phyloP scores from a whole-genome alignment of 257 asterid genomes.

The Plantago ovata region DNA sequence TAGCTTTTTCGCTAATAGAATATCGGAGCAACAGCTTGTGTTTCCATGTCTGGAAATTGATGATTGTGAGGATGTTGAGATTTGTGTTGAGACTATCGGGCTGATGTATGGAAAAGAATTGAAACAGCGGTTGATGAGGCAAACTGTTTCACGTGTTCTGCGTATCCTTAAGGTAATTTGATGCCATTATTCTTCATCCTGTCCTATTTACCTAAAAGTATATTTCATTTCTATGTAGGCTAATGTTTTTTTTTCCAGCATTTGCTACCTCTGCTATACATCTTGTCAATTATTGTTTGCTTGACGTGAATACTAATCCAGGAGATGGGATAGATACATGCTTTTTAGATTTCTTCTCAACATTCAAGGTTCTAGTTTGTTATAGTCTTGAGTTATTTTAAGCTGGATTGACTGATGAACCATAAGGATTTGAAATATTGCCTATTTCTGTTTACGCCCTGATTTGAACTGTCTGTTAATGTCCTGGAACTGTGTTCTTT shows the following conservation, averaged over 20 bases:
- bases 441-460: too few relatives aligned
- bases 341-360: background rate
- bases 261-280: too few relatives aligned
- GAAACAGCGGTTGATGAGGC: conserved; percentile 87
- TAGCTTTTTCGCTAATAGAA: conserved; percentile 48
- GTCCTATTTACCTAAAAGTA: background rate
- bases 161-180: conserved; percentile 76
- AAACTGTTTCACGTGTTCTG: conserved; percentile 74
- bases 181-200: background rate
- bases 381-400: background rate
- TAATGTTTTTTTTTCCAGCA: too few relatives aligned
- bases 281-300: background rate
- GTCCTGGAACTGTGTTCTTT: too few relatives aligned
- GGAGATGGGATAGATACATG: too few relatives aligned
- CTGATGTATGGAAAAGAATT: conserved; percentile 82
- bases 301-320: conserved; percentile 9
- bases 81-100: conserved; percentile 89
- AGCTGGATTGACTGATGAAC: too few relatives aligned
- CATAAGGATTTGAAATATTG: too few relatives aligned
- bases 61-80: conserved; percentile 92
- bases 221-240: too few relatives aligned
- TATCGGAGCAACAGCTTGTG: conserved; percentile 52
- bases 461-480: too few relatives aligned
- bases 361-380: background rate
- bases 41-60: conserved; percentile 80